These are phyloP conservation scores for Fusarium burgessii DNA, from an alignment of 2,329 filamentous ascomycete species.

Conservation along the genomic window DNA sequence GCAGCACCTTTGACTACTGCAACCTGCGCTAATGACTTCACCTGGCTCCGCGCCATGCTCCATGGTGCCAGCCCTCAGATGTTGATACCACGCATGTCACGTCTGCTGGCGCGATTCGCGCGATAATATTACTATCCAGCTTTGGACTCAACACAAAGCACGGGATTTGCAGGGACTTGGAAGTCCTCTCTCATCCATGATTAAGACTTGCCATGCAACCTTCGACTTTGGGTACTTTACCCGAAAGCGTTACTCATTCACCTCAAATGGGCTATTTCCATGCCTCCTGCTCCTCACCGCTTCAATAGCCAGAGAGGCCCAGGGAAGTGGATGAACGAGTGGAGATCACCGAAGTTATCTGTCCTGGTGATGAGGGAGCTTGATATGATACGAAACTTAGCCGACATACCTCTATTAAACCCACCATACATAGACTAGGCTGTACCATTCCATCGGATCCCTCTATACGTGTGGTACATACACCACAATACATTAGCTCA, in stretches of 20 bases:
- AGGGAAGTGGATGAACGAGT: constrained; percentile 20
- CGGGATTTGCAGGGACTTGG: neutral
- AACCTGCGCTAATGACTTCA: constrained; percentile 16
- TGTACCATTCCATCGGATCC: constrained; percentile 45
- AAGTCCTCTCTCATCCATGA: neutral
- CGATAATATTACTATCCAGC: neutral
- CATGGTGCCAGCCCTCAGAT: constrained; percentile 17
- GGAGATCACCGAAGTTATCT: constrained; percentile 11
- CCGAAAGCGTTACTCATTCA: neutral
- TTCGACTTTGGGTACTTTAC: neutral
- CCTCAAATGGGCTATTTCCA: neutral
- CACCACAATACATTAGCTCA: constrained; percentile 10
- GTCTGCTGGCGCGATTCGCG: constrained; percentile 1
- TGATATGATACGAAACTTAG: constrained; percentile 34
- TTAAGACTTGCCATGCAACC: neutral
- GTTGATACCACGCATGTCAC: constrained; percentile 6
- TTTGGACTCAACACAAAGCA: neutral
- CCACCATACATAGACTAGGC: constrained; percentile 36
- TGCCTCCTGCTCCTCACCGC: constrained; percentile 13
- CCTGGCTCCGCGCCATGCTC: neutral
- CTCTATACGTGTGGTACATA: constrained; percentile 17
- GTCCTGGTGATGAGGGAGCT: constrained; percentile 10
- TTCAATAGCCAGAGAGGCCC: neutral
- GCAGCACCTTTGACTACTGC: constrained; percentile 5
- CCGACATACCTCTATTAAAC: constrained; percentile 20